Evolutionary conservation across 2,329 filamentous ascomycete genomes (phyloP).

Genomic region (Claviceps sp.): DNA sequence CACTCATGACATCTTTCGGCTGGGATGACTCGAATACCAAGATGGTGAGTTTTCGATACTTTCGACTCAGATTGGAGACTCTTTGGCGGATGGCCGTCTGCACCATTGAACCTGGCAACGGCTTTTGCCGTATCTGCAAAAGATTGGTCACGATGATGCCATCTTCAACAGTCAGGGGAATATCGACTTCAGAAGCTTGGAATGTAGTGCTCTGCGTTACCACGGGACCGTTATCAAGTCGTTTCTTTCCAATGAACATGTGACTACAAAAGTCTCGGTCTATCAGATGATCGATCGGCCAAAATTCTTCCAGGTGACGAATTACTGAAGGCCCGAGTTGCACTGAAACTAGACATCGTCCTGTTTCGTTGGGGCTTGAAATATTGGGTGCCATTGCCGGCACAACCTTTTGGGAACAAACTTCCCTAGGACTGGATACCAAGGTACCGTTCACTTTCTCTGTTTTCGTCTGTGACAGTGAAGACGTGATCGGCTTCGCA

Average conservation of each 20-base stretch:
- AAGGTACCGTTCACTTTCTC: background rate
- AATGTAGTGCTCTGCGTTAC: slow-evolving; percentile 2
- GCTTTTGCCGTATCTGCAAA: slow-evolving; percentile 57
- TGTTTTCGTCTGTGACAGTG: background rate
- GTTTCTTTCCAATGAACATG: slow-evolving; percentile 14
- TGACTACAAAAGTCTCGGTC: slow-evolving; percentile 41
- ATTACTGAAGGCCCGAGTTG: slow-evolving; percentile 33
- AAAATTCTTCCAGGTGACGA: slow-evolving; percentile 33
- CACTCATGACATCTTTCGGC: slow-evolving; percentile 26
- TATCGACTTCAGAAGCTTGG: slow-evolving; percentile 50
- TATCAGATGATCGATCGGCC: slow-evolving; percentile 37
- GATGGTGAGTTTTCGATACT: slow-evolving; percentile 56
- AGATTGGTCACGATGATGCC: slow-evolving; percentile 60
- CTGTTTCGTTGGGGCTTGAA: slow-evolving; percentile 7
- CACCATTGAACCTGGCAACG: slow-evolving; percentile 39
- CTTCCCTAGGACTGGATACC: background rate
- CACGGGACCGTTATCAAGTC: slow-evolving; percentile 14
- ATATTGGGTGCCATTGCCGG: slow-evolving; percentile 9
- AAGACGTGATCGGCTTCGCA: background rate
- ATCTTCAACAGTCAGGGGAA: slow-evolving; percentile 54
- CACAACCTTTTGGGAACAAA: background rate
- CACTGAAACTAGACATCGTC: slow-evolving; percentile 37
- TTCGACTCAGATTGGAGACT: slow-evolving; percentile 35
- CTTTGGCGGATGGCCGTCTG: slow-evolving; percentile 38
- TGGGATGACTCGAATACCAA: slow-evolving; percentile 45